phyloP scores from a whole-genome alignment of 2,329 filamentous ascomycete genomes.

The Sarocladium oryzae region DNA sequence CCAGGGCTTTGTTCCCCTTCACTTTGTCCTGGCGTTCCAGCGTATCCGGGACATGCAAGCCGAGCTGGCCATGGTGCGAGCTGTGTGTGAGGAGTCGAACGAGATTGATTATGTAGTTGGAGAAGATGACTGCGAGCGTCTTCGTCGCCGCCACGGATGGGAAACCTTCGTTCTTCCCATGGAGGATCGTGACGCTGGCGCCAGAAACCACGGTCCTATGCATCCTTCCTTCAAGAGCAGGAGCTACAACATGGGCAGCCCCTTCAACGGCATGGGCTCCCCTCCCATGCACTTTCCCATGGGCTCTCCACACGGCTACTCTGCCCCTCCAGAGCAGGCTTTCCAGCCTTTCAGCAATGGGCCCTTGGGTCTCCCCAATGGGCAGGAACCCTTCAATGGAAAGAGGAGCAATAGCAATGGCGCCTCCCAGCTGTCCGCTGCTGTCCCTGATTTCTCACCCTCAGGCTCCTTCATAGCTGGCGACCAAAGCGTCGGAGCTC shows the following conservation, averaged over 20 bases:
- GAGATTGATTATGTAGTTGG: slow-evolving; percentile 69
- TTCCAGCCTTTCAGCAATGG: slow-evolving; percentile 7
- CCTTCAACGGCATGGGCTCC: slow-evolving; percentile 24
- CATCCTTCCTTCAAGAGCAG: slow-evolving; percentile 31
- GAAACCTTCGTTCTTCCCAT: slow-evolving; percentile 69
- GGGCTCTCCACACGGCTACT: slow-evolving; percentile 4
- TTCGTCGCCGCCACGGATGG: slow-evolving; percentile 73
- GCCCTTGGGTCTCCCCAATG: slow-evolving; percentile 8
- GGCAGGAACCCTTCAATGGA: slow-evolving; percentile 7
- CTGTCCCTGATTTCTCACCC: slow-evolving; percentile 19
- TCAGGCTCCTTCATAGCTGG: slow-evolving; percentile 6
- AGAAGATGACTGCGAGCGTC: slow-evolving; percentile 69
- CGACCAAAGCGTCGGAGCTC: background rate
- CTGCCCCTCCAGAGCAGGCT: slow-evolving; percentile 20
- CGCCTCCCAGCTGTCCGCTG: slow-evolving; percentile 17
- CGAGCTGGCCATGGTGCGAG: slow-evolving; percentile 66
- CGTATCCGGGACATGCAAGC: slow-evolving; percentile 47
- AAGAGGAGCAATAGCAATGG: slow-evolving; percentile 3
- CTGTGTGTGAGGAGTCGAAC: slow-evolving; percentile 65
- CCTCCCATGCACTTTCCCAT: slow-evolving; percentile 14
- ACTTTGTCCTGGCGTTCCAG: slow-evolving; percentile 78
- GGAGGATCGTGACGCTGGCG: slow-evolving; percentile 64
- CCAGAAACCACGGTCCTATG: slow-evolving; percentile 63
- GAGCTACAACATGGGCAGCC: slow-evolving; percentile 17
- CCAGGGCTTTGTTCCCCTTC: slow-evolving; percentile 80